phyloP scores from a whole-genome alignment of 306 rosid species.

The Dryas drummondii region DNA sequence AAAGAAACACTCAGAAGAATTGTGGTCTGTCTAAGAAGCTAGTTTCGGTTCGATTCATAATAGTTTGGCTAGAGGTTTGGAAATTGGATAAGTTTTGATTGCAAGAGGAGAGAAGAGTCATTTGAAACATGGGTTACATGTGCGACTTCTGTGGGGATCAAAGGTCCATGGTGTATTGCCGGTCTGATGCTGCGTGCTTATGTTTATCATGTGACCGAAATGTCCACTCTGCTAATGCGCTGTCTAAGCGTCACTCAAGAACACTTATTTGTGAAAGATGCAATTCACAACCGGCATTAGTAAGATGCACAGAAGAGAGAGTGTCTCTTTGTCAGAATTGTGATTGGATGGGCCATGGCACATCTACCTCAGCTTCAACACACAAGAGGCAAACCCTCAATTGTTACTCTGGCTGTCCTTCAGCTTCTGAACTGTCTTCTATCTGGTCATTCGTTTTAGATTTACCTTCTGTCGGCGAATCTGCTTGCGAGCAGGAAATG shows the following conservation, averaged over 20 bases:
- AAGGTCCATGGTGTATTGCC: conserved; percentile 91
- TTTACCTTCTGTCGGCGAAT: conserved; percentile 56
- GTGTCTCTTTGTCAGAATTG: conserved; percentile 92
- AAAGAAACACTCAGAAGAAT: conserved; percentile 19
- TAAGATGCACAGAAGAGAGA: conserved; percentile 79
- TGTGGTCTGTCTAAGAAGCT: conserved; percentile 26
- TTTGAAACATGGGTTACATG: conserved; percentile 71
- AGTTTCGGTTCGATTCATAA: conserved; percentile 22
- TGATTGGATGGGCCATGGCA: conserved; percentile 79
- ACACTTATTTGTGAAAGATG: conserved; percentile 88
- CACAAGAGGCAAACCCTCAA: conserved; percentile 78
- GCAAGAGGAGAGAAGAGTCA: conserved; percentile 20
- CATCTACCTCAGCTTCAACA: conserved; percentile 54
- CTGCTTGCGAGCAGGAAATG: conserved; percentile 82
- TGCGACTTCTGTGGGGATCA: conserved; percentile 90
- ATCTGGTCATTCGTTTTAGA: conserved; percentile 82
- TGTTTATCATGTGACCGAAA: conserved; percentile 92
- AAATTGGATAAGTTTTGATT: conserved; percentile 30
- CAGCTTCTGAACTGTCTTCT: conserved; percentile 86
- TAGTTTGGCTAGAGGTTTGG: conserved; percentile 23
- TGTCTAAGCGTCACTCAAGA: conserved; percentile 87
- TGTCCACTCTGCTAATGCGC: conserved; percentile 94
- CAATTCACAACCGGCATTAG: conserved; percentile 72
- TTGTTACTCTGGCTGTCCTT: conserved; percentile 90
- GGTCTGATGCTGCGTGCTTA: conserved; percentile 87